Conservation (phyloP, 768 basidiomycete genomes). For the Collybia sp. region DNA sequence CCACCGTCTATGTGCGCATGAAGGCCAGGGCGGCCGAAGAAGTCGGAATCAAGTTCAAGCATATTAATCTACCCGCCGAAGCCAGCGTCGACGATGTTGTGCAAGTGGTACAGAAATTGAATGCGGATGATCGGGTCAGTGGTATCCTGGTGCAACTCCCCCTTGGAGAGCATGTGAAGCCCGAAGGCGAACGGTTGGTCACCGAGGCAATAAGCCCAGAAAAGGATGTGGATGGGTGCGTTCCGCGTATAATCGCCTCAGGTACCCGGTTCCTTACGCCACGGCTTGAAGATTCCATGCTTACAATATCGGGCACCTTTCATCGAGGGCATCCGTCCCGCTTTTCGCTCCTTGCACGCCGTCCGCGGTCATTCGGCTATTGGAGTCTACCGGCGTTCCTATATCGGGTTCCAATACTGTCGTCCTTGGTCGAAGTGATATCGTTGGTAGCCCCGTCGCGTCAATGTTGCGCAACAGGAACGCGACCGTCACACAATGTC, state of each 20-base stretch:
- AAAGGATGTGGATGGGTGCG: slow-evolving; percentile 96
- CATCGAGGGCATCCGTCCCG: slow-evolving; percentile 84
- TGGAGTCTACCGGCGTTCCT: slow-evolving; percentile 80
- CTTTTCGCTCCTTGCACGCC: slow-evolving; percentile 96
- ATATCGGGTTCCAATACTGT: slow-evolving; percentile 81
- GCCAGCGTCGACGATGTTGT: slow-evolving; percentile 75
- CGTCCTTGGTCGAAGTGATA: slow-evolving; percentile 95
- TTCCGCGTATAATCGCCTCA: slow-evolving; percentile 6
- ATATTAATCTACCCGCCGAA: slow-evolving; percentile 68
- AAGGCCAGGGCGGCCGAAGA: slow-evolving; percentile 94
- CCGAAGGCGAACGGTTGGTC: slow-evolving; percentile 82
- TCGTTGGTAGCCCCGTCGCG: slow-evolving; percentile 94
- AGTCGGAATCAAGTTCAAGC: slow-evolving; percentile 84
- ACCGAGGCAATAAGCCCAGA: slow-evolving; percentile 93
- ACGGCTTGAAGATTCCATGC: slow-evolving; percentile 79
- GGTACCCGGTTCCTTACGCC: neutral
- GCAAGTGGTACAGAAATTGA: slow-evolving; percentile 73
- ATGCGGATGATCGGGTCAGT: slow-evolving; percentile 74
- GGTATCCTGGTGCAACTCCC: slow-evolving; percentile 97
- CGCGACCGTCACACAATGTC: slow-evolving; percentile 97
- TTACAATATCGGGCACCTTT: slow-evolving; percentile 94
- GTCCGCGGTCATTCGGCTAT: slow-evolving; percentile 83
- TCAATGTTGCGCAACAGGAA: slow-evolving; percentile 86
- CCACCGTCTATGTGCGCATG: slow-evolving; percentile 92
- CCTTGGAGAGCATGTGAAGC: slow-evolving; percentile 73